Conservation (phyloP, 108 stramenopile species). For the Nannochloropsis gaditana region DNA sequence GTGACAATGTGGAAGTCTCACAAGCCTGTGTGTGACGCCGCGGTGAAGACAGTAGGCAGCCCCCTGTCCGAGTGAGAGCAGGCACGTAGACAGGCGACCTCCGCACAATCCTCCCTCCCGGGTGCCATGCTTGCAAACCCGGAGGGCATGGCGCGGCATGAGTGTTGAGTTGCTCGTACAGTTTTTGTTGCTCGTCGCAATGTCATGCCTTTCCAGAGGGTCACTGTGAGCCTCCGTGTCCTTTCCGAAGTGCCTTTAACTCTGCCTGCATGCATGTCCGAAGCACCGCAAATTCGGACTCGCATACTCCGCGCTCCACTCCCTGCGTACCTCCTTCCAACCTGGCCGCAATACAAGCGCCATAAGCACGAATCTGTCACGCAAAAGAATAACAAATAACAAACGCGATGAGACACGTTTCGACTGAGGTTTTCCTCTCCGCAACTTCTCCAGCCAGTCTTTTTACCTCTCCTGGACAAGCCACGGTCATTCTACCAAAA, state of each 20-base stretch:
- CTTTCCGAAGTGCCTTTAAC: not conserved
- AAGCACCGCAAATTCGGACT: not conserved
- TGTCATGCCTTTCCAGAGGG: too few species aligned
- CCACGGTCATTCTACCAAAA: not conserved
- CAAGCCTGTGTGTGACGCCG: not conserved
- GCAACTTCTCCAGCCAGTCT: not conserved
- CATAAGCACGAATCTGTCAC: slow-evolving; percentile 11
- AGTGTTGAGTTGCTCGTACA: too few species aligned
- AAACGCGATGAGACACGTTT: not conserved
- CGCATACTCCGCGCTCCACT: not conserved
- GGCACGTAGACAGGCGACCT: too few species aligned
- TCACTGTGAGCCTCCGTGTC: not conserved
- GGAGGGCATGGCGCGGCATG: too few species aligned
- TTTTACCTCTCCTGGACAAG: not conserved
- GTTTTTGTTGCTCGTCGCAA: too few species aligned
- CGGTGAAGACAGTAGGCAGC: not conserved
- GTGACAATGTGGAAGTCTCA: not conserved
- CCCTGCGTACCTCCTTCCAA: slow-evolving; percentile 5
- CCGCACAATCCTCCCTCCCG: too few species aligned
- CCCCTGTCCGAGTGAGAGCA: too few species aligned
- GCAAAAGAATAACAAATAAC: too few species aligned
- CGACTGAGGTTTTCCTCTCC: not conserved
- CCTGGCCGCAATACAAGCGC: slow-evolving; percentile 12
- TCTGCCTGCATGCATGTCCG: not conserved
- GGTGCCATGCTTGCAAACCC: too few species aligned